A percentile compares a stretch with the other conserved stretches of the same genome.
Conservation (phyloP, 2,329 filamentous ascomycete genomes). For the Penicillium brasilianum region DNA sequence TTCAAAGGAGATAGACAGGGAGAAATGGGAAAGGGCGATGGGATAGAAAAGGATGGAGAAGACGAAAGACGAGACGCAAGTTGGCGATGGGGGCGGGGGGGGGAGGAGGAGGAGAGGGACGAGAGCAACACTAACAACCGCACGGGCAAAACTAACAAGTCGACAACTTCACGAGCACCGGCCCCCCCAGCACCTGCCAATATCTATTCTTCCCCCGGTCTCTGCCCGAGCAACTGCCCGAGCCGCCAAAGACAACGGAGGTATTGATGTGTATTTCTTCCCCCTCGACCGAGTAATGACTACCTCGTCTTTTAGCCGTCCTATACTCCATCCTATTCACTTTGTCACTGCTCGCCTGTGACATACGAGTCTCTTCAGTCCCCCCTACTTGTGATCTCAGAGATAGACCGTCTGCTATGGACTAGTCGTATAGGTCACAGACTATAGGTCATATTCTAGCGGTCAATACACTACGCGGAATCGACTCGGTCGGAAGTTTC, state of each 20-base stretch:
- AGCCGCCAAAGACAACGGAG: slow-evolving; percentile 1
- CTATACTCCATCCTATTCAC: neutral
- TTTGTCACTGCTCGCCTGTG: neutral
- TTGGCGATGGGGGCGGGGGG: neutral
- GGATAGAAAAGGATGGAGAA: neutral
- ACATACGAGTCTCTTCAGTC: neutral
- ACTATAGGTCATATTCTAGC: neutral
- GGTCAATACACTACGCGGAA: neutral
- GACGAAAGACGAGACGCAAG: slow-evolving; percentile 1
- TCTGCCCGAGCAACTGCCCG: neutral
- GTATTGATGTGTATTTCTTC: neutral
- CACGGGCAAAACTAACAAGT: slow-evolving; percentile 1
- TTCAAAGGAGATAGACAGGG: neutral
- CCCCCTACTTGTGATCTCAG: neutral
- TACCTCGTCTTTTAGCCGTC: neutral
- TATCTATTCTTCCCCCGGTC: neutral
- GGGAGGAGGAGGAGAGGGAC: neutral
- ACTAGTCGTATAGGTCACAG: neutral
- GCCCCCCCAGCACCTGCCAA: neutral
- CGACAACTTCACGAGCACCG: neutral
- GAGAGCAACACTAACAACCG: neutral
- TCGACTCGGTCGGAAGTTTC: slow-evolving; percentile 5
- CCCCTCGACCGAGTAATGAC: neutral
- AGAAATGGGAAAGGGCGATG: neutral
- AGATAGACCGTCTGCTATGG: neutral